Evolutionary conservation across 306 rosid genomes (phyloP).

Genomic region (Rosa multiflora): DNA sequence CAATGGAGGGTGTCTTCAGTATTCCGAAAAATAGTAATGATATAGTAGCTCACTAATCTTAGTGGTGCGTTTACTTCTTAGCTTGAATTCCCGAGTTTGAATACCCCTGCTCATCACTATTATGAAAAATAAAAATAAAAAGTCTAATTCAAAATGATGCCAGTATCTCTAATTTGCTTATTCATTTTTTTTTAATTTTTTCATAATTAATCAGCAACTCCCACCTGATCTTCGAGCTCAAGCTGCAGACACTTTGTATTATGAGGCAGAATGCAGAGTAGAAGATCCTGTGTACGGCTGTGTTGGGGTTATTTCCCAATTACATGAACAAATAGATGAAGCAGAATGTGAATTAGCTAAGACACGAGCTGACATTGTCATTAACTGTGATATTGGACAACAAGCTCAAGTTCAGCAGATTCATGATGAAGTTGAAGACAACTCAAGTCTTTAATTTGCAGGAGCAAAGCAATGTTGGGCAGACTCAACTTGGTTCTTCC

Average conservation of each 20-base stretch:
- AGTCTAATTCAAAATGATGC: background rate
- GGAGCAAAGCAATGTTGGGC: conserved; percentile 24
- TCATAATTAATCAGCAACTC: conserved; percentile 39
- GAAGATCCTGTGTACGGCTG: conserved; percentile 74
- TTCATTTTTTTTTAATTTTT: background rate
- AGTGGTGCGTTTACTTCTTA: background rate
- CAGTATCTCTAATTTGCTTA: background rate
- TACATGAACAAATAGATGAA: conserved; percentile 45
- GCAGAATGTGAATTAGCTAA: conserved; percentile 48
- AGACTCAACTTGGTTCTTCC: conserved; percentile 27
- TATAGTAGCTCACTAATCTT: background rate
- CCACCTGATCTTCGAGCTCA: conserved; percentile 42
- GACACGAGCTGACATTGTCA: conserved; percentile 49
- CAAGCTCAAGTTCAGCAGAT: conserved; percentile 4
- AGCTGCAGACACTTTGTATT: conserved; percentile 54
- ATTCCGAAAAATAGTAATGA: too few species aligned
- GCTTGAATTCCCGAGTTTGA: background rate
- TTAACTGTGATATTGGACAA: conserved; percentile 21
- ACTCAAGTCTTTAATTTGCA: conserved; percentile 15
- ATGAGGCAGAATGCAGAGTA: conserved; percentile 58
- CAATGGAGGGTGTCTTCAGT: background rate
- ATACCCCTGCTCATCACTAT: background rate
- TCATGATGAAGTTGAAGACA: conserved; percentile 16
- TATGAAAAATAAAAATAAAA: background rate
- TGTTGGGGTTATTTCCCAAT: conserved; percentile 52